Evolutionary conservation across 306 rosid species (phyloP).

Genomic region (Quercus agrifolia): DNA sequence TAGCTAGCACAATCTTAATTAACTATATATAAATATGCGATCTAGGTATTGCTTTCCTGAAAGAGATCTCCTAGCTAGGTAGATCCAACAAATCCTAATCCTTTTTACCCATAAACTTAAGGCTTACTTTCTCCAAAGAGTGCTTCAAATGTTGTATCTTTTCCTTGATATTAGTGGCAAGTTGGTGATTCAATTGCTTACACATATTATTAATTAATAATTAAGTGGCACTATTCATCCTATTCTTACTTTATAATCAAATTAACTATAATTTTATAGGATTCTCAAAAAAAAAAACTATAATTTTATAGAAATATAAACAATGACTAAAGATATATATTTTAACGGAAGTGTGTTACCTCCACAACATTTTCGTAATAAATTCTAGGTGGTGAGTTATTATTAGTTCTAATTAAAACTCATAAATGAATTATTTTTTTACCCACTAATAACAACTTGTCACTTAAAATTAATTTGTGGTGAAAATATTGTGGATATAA

Average conservation of each 20-base stretch:
- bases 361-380: fast-evolving
- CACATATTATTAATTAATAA: neutral
- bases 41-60: neutral
- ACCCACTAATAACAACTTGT: fast-evolving
- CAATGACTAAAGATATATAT: no score
- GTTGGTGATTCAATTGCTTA: neutral
- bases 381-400: no score
- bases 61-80: neutral
- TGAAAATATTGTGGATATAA: no score
- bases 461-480: no score
- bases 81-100: neutral
- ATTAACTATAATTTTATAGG: neutral
- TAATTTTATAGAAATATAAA: neutral
- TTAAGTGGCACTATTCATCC: neutral
- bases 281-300: no score
- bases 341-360: no score
- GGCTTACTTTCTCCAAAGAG: neutral
- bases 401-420: fast-evolving
- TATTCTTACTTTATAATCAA: neutral
- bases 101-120: neutral
- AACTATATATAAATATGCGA: neutral
- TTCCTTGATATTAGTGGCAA: neutral
- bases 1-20: no score
- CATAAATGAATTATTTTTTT: no score
- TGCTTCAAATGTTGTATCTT: neutral